Conservation (phyloP, 2,329 filamentous ascomycete species). For the Sclerotinia trifoliorum region DNA sequence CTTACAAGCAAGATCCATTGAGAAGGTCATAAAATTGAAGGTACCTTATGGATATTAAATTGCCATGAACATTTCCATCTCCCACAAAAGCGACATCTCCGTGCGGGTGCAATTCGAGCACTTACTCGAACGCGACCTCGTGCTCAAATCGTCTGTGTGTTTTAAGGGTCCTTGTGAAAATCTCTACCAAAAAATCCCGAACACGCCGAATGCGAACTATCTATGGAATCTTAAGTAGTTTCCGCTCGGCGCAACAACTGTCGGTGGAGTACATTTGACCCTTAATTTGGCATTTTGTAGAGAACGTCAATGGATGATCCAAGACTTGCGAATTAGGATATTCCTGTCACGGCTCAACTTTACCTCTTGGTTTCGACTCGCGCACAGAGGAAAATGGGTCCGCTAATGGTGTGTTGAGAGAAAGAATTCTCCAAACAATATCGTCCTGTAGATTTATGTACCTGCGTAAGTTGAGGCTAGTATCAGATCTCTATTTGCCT, state of each 20-base stretch:
- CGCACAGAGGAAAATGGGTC: constrained; percentile 3
- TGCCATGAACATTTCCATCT: neutral
- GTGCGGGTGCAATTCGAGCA: neutral
- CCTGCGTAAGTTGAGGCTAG: neutral
- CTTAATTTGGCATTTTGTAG: neutral
- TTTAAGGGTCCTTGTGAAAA: constrained; percentile 2
- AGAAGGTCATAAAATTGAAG: neutral
- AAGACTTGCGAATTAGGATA: neutral
- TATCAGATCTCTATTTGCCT: neutral
- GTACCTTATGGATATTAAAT: neutral
- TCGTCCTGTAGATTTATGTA: neutral
- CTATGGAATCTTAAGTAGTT: constrained; percentile 3
- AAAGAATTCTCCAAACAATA: neutral
- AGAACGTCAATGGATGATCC: neutral
- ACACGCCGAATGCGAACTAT: neutral
- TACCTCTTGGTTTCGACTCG: neutral
- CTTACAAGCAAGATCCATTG: neutral
- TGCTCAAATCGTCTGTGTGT: constrained; percentile 2
- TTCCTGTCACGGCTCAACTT: neutral
- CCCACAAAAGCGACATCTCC: neutral
- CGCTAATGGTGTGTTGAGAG: neutral
- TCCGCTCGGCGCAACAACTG: neutral
- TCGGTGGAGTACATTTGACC: neutral
- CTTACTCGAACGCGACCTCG: constrained; percentile 1
- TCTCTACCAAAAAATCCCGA: constrained; percentile 3